Conservation (phyloP, 2,329 filamentous ascomycete genomes). For the Mycosphaerelloides madeirae region DNA sequence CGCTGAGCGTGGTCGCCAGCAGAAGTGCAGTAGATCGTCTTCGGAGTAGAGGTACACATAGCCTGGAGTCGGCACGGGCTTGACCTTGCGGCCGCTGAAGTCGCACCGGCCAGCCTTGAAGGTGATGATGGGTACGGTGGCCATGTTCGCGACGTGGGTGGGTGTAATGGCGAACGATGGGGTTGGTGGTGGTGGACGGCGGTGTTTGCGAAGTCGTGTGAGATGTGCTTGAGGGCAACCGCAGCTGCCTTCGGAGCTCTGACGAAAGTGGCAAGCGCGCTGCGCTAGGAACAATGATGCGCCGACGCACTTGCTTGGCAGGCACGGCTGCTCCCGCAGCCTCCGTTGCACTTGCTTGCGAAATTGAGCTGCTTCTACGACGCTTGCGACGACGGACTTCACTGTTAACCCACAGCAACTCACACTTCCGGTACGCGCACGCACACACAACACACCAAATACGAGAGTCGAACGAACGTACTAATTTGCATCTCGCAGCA, state of each 20-base stretch:
- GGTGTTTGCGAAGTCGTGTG: too few relatives aligned
- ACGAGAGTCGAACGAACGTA: not conserved
- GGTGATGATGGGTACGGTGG: slow-evolving; percentile 78
- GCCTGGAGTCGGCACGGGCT: slow-evolving; percentile 66
- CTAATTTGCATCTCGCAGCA: not conserved
- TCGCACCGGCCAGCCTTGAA: slow-evolving; percentile 95
- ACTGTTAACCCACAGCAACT: slow-evolving; percentile 11
- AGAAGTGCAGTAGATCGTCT: slow-evolving; percentile 95
- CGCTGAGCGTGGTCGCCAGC: slow-evolving; percentile 80
- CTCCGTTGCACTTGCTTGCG: not conserved
- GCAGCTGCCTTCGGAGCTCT: not conserved
- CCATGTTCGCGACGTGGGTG: slow-evolving; percentile 62
- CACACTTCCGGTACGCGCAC: slow-evolving; percentile 9
- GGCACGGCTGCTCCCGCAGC: not conserved
- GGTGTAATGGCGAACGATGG: slow-evolving; percentile 5
- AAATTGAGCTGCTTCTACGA: not conserved
- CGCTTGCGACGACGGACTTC: slow-evolving; percentile 5
- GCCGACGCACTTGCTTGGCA: not conserved
- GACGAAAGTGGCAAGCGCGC: not conserved
- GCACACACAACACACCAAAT: not conserved
- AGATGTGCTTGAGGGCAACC: too few relatives aligned
- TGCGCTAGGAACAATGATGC: too few relatives aligned
- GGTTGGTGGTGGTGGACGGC: too few relatives aligned
- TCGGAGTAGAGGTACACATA: slow-evolving; percentile 91
- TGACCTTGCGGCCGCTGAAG: slow-evolving; percentile 58